Evolutionary conservation across 495 filamentous ascomycete genomes (phyloP).

Genomic region (Podospora conica): DNA sequence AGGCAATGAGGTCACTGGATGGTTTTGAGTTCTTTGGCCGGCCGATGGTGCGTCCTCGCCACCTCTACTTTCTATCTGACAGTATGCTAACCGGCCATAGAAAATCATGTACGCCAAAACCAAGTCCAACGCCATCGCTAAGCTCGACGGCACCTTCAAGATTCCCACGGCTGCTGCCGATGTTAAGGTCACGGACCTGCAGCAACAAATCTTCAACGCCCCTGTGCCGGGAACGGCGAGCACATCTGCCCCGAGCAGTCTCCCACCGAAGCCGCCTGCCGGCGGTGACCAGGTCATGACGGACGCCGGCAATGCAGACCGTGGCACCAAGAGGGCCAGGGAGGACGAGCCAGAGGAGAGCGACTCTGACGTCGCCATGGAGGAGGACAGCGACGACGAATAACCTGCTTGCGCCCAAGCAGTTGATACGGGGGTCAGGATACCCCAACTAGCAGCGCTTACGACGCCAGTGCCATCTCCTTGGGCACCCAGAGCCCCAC

Average conservation of each 20-base stretch:
- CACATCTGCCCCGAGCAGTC: constrained; percentile 36
- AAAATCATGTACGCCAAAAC: constrained; percentile 83
- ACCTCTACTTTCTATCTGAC: not conserved
- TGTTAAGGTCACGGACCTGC: constrained; percentile 64
- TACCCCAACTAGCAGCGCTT: not conserved
- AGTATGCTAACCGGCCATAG: constrained; percentile 42
- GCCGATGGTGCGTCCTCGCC: constrained; percentile 60
- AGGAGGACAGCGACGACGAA: constrained; percentile 60
- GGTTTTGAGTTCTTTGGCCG: constrained; percentile 83
- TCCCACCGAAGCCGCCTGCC: constrained; percentile 39
- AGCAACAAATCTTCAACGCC: constrained; percentile 75
- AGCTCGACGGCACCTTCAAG: constrained; percentile 83
- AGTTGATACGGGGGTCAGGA: not conserved
- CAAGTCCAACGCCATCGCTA: constrained; percentile 77
- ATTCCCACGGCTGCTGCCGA: constrained; percentile 51
- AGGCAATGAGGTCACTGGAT: constrained; percentile 82
- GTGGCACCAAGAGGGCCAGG: constrained; percentile 60
- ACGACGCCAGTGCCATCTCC: constrained; percentile 40
- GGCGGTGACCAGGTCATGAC: constrained; percentile 36
- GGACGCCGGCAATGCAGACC: constrained; percentile 39
- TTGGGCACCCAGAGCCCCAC: constrained; percentile 67
- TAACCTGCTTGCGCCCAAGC: constrained; percentile 20
- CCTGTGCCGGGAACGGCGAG: constrained; percentile 46
- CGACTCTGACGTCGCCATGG: constrained; percentile 66
- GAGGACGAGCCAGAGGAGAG: constrained; percentile 52